Conservation (phyloP, 2,329 filamentous ascomycete species). For the Aureobasidium sp. region DNA sequence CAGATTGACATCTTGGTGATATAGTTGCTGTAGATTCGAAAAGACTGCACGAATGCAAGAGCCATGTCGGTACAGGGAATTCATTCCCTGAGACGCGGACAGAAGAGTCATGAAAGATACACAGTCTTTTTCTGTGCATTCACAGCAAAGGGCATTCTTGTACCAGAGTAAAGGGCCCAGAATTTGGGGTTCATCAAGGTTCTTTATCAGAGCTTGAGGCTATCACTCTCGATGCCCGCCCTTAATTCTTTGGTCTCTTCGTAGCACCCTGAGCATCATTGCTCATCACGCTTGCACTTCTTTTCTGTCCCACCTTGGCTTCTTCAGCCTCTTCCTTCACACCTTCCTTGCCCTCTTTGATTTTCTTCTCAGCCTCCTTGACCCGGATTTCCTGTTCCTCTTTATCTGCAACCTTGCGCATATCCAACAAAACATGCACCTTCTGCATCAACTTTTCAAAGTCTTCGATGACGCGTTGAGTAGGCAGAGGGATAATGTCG, state of each 20-base stretch:
- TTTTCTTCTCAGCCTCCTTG: constrained; percentile 36
- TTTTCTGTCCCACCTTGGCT: constrained; percentile 14
- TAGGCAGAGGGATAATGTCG: constrained; percentile 64
- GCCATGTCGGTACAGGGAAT: too few relatives aligned
- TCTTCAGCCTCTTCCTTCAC: constrained; percentile 13
- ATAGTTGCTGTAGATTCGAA: too few relatives aligned
- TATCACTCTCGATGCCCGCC: too few relatives aligned
- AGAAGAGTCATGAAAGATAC: too few relatives aligned
- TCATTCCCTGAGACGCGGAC: too few relatives aligned
- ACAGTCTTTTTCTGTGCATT: too few relatives aligned
- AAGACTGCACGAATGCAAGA: too few relatives aligned
- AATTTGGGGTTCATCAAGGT: too few relatives aligned
- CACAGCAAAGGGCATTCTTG: too few relatives aligned
- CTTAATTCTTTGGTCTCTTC: constrained; percentile 4
- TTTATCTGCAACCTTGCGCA: constrained; percentile 68
- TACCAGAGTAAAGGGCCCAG: too few relatives aligned
- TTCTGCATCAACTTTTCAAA: constrained; percentile 65
- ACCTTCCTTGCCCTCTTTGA: constrained; percentile 14
- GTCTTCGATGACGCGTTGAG: constrained; percentile 59
- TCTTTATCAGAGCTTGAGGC: too few relatives aligned
- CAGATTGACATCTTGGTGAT: too few relatives aligned
- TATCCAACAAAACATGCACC: constrained; percentile 63
- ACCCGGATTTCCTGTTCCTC: constrained; percentile 62
- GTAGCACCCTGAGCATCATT: constrained; percentile 7
- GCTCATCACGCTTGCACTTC: constrained; percentile 17